These are phyloP conservation scores for Xylaria sp. DNA, from an alignment of 2,329 filamentous ascomycete genomes.

Conservation along the genomic window DNA sequence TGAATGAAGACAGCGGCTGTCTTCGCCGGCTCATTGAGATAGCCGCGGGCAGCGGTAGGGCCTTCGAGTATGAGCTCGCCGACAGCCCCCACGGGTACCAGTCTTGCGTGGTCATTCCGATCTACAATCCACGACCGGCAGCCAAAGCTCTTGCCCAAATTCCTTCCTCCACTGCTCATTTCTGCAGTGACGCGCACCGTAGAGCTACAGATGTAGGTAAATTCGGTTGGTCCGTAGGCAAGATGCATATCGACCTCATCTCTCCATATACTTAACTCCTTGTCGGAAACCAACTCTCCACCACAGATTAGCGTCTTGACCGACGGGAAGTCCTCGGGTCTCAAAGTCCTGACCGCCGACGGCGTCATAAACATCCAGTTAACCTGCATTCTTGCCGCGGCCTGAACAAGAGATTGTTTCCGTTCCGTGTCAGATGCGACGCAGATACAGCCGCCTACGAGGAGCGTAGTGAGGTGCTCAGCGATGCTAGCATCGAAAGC, in stretches of 20 bases:
- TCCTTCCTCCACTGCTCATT: conserved; percentile 3
- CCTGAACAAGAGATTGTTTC: conserved; percentile 30
- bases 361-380: conserved; percentile 42
- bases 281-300: conserved; percentile 41
- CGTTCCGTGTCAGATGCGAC: conserved; percentile 37
- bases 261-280: conserved; percentile 38
- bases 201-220: background rate
- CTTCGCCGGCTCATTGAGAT: conserved; percentile 19
- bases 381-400: conserved; percentile 36
- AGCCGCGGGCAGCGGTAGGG: conserved; percentile 16
- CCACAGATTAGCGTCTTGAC: conserved; percentile 43
- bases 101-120: conserved; percentile 6
- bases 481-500: conserved; percentile 38
- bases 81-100: conserved; percentile 18
- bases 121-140: conserved; percentile 29
- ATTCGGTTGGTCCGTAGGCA: conserved; percentile 44
- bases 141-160: conserved; percentile 4
- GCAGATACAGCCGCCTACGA: conserved; percentile 43
- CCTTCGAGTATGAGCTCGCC: conserved; percentile 33
- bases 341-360: conserved; percentile 38
- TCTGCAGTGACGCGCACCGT: background rate
- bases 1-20: conserved; percentile 25
- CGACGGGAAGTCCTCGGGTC: conserved; percentile 41
- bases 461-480: conserved; percentile 40
- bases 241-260: conserved; percentile 39